Conservation (phyloP, 2,329 filamentous ascomycete species). For the Diaporthe destruens region DNA sequence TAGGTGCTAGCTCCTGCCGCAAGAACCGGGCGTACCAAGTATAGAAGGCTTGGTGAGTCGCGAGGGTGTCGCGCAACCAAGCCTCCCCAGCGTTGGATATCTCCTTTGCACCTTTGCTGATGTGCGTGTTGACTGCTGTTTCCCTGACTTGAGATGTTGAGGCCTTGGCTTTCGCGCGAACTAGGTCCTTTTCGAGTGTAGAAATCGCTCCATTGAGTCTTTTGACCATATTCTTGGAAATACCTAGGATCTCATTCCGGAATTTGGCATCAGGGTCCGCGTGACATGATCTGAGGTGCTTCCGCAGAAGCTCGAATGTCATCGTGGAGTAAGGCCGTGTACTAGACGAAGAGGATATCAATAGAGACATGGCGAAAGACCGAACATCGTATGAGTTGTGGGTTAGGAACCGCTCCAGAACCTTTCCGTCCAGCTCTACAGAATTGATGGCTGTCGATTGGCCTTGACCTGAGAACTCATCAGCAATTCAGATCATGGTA, state of each 20-base stretch:
- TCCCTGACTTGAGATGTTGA: slow-evolving; percentile 7
- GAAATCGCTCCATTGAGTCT: slow-evolving; percentile 77
- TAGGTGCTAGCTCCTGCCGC: slow-evolving; percentile 79
- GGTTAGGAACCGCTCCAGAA: slow-evolving; percentile 65
- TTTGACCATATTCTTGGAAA: slow-evolving; percentile 81
- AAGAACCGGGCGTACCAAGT: slow-evolving; percentile 81
- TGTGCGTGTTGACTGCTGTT: slow-evolving; percentile 32
- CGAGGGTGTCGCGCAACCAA: slow-evolving; percentile 54
- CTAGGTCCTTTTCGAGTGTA: slow-evolving; percentile 62
- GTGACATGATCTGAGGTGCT: slow-evolving; percentile 78
- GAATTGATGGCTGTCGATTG: slow-evolving; percentile 42
- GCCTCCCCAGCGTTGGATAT: slow-evolving; percentile 36
- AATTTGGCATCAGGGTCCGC: slow-evolving; percentile 89
- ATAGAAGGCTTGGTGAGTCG: slow-evolving; percentile 74
- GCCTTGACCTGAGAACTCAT: slow-evolving; percentile 45
- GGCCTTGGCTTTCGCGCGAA: slow-evolving; percentile 47
- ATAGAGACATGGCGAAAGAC: slow-evolving; percentile 83
- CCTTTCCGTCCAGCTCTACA: slow-evolving; percentile 54
- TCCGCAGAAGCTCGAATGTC: slow-evolving; percentile 72
- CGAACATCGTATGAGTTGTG: slow-evolving; percentile 75
- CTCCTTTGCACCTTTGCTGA: slow-evolving; percentile 33
- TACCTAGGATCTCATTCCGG: slow-evolving; percentile 82
- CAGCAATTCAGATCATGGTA: slow-evolving; percentile 36
- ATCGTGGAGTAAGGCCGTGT: slow-evolving; percentile 77
- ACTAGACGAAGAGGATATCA: slow-evolving; percentile 80